Evolutionary conservation across 768 basidiomycete species (phyloP).

Genomic region (Boletellus sp.): DNA sequence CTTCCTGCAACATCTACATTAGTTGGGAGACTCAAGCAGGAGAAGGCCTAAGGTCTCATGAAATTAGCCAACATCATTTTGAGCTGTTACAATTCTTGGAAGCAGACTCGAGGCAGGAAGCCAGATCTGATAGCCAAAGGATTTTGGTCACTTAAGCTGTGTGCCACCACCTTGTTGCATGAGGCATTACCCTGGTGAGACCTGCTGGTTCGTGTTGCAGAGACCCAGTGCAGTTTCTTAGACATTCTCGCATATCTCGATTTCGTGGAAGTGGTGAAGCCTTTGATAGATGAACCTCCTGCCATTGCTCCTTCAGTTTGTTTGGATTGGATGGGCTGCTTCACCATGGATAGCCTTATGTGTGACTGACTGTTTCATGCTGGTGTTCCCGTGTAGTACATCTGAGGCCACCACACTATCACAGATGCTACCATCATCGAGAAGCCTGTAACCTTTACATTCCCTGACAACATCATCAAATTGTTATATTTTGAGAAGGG

Average conservation of each 20-base stretch:
- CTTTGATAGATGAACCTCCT: not conserved
- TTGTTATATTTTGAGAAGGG: too few relatives aligned
- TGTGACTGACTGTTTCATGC: not conserved
- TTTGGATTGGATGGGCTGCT: not conserved
- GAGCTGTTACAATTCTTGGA: not conserved
- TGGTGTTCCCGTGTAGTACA: not conserved
- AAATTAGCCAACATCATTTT: not conserved
- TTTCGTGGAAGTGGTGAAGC: not conserved
- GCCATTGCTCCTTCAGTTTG: not conserved
- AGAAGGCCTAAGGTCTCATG: not conserved
- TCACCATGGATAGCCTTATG: not conserved
- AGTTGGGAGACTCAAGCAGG: not conserved
- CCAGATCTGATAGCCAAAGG: too few relatives aligned
- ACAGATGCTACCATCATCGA: not conserved
- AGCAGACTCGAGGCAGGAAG: too few relatives aligned
- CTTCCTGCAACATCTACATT: not conserved
- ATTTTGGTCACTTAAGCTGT: too few relatives aligned
- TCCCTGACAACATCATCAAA: not conserved
- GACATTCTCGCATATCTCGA: not conserved
- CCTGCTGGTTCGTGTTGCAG: not conserved
- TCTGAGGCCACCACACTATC: not conserved
- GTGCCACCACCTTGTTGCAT: too few relatives aligned
- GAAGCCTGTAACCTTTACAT: not conserved
- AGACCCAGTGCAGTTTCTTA: not conserved
- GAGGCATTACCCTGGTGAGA: not conserved